Percentiles rank a stretch among this genome's conserved stretches.
phyloP scores from a whole-genome alignment of 129 eudicot species.

The Chrysanthemum seticuspe region DNA sequence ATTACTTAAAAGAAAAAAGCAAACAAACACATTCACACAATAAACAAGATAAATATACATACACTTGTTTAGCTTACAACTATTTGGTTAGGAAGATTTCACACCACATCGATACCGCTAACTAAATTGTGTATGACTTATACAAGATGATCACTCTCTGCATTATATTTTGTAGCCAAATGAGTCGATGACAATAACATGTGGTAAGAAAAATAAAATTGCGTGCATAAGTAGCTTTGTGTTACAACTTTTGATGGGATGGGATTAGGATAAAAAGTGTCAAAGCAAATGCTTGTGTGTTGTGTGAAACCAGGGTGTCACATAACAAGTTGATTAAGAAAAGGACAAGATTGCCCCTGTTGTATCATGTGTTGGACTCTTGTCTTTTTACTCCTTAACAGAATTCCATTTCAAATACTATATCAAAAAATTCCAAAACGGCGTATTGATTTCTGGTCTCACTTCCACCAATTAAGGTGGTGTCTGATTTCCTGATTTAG shows the following conservation, averaged over 20 bases:
- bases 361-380: constrained; percentile 29
- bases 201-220: too few species aligned
- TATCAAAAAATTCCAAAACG: not conserved
- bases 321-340: constrained; percentile 28
- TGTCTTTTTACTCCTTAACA: constrained; percentile 27
- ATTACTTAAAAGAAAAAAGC: too few species aligned
- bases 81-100: too few species aligned
- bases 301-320: constrained; percentile 33
- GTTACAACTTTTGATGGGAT: constrained; percentile 6
- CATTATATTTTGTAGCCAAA: too few species aligned
- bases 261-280: constrained; percentile 6
- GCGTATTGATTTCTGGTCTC: constrained; percentile 12
- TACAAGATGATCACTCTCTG: too few species aligned
- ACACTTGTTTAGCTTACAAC: too few species aligned
- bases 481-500: not conserved
- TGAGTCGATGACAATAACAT: too few species aligned
- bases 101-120: too few species aligned
- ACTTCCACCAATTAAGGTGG: constrained; percentile 19
- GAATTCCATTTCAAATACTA: constrained; percentile 11
- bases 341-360: constrained; percentile 30
- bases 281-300: not conserved
- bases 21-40: too few species aligned
- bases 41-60: too few species aligned
- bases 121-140: too few species aligned
- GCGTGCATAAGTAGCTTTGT: not conserved